A percentile compares a stretch with the other conserved stretches of the same genome.
These are phyloP conservation scores for Trametes sp. DNA, from an alignment of 1,284 basidiomycete genomes.

Conservation along the genomic window DNA sequence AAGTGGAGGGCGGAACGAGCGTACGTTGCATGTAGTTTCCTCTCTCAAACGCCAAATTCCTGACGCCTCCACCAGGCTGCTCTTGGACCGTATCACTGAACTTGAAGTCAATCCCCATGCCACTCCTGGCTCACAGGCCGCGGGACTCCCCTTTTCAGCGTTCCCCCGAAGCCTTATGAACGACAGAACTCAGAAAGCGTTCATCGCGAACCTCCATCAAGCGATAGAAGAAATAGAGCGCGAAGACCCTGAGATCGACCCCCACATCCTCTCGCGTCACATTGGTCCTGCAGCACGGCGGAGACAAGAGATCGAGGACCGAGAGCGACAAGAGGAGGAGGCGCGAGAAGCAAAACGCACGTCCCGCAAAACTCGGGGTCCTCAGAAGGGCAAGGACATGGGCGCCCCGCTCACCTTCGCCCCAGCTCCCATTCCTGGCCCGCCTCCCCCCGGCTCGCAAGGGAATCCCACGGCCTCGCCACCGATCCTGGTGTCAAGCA, in stretches of 20 bases:
- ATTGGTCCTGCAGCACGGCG: constrained; percentile 54
- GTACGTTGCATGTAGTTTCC: constrained; percentile 49
- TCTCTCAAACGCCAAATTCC: constrained; percentile 8
- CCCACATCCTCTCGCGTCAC: constrained; percentile 54
- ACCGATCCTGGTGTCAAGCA: constrained; percentile 47
- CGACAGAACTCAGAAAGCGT: constrained; percentile 44
- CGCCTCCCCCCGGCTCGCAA: constrained; percentile 25
- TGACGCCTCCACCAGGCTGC: constrained; percentile 47
- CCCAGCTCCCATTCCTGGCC: constrained; percentile 28
- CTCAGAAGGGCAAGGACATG: constrained; percentile 50
- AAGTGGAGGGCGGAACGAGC: constrained; percentile 64
- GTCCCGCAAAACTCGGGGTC: constrained; percentile 36
- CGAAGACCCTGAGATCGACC: constrained; percentile 56
- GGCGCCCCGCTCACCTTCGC: constrained; percentile 37
- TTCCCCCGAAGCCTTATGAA: constrained; percentile 56
- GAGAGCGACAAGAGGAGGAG: constrained; percentile 52
- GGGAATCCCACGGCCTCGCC: constrained; percentile 25
- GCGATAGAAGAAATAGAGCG: constrained; percentile 55
- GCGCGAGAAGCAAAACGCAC: constrained; percentile 47
- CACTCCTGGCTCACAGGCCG: constrained; percentile 32
- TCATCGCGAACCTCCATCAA: constrained; percentile 54
- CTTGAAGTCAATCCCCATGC: constrained; percentile 52
- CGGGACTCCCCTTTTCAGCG: constrained; percentile 47
- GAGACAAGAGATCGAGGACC: constrained; percentile 51
- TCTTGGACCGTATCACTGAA: constrained; percentile 66